Evolutionary conservation across 371 early-diverging fungal species (phyloP), one percentile per base, ranked within the genome.

Genomic region (Mucor circinelloides): DNA sequence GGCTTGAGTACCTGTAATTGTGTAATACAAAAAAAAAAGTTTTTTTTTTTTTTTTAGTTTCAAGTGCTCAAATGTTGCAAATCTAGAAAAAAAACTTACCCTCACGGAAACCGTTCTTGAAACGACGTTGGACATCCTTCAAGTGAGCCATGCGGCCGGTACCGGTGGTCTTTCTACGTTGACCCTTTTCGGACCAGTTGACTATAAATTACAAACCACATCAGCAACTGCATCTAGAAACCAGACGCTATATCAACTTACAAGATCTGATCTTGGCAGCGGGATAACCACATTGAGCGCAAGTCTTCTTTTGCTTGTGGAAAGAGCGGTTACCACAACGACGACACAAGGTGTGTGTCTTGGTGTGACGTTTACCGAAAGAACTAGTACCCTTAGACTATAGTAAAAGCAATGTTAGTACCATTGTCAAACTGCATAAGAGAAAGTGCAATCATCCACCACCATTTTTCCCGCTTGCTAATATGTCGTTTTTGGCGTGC

Each of bases 251-350:
- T 57, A 88, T 42, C 13, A 50, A 62, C 92, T 87, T 83, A 95
- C 93, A 98, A 80, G 87, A 90, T 81, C 99, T 93, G 85, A 91
- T 93, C 90, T 99, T 99, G 79, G 98, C 96, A 80, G 96, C 87
- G 66, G 99, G 99, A 91, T 97, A 99, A 72, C 96, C 99, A 89
- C 99, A 99, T 81, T 93, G 92, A 74, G 99, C 94, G 87, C 99
- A 99, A 67, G 94, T 94, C 92, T 97, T 94, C 95, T 98, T 99
- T 87, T 99, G 99, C 91, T 95, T 97, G 93, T 99, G 99, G 94
- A 96, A 99, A 68, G 99, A 88, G 73, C 97, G 95, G 75, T 91
- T 91, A 64, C 99, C 99, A 88, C 99, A 99, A 77, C 99, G 93
- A 80, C 93, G 89, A 93, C 99, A 99, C 79, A 98, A 88, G 60